Evolutionary conservation across 176 grass and related monocot species (phyloP).

Genomic region (Carex parvula): DNA sequence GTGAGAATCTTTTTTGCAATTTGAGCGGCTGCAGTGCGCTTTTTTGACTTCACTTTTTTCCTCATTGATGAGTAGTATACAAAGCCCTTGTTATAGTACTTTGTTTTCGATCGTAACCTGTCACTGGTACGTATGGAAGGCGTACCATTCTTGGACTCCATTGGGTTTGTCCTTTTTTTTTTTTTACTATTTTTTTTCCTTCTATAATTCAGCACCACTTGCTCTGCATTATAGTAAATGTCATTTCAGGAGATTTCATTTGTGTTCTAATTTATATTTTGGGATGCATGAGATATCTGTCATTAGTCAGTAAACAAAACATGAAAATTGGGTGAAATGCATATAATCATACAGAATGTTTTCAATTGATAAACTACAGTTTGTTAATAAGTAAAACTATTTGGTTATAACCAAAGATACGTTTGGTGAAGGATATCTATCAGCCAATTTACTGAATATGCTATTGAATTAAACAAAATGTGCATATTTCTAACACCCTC

Average conservation of each 20-base stretch:
- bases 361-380: background rate
- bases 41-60: conserved; percentile 92
- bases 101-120: conserved; percentile 57
- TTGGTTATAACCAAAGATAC: background rate
- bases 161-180: conserved; percentile 6
- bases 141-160: conserved; percentile 34
- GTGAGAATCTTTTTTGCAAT: conserved; percentile 91
- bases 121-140: conserved; percentile 60
- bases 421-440: background rate
- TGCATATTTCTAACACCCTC: background rate
- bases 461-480: background rate
- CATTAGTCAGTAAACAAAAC: background rate
- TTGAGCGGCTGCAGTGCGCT: conserved; percentile 72
- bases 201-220: conserved; percentile 6
- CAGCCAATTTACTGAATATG: background rate
- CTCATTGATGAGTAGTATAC: conserved; percentile 67
- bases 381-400: background rate
- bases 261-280: background rate
- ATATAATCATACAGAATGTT: background rate
- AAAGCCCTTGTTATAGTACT: conserved; percentile 53
- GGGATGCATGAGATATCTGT: background rate
- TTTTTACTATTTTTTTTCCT: conserved; percentile 31
- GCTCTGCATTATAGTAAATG: background rate
- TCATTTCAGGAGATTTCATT: background rate
- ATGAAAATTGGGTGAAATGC: background rate